Evolutionary conservation across 202 grass and related monocot genomes (phyloP).

Genomic region (Schoenoplectus triqueter): DNA sequence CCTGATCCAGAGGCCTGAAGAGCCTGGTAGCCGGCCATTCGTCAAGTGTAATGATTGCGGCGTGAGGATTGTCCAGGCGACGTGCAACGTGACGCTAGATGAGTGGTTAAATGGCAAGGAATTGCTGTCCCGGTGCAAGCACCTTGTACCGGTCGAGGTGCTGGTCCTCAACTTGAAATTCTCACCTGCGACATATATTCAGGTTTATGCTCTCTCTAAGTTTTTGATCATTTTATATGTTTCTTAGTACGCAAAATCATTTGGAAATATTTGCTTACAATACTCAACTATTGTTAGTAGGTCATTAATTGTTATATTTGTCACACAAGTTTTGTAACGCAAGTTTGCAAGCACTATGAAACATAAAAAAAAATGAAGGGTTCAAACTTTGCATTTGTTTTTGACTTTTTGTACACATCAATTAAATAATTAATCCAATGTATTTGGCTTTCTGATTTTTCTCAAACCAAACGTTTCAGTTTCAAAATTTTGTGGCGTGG

Average conservation of each 20-base stretch:
- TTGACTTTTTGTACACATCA: too few relatives aligned
- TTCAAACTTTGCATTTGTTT: too few relatives aligned
- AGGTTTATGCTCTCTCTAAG: constrained; percentile 46
- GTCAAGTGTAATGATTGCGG: constrained; percentile 97
- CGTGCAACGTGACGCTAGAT: constrained; percentile 51
- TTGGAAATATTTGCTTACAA: too few relatives aligned
- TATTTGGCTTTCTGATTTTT: too few relatives aligned
- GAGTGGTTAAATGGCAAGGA: constrained; percentile 62
- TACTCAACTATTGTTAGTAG: too few relatives aligned
- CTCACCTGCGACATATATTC: constrained; percentile 78
- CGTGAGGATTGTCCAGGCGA: constrained; percentile 82
- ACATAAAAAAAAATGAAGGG: too few relatives aligned
- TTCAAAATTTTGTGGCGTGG: too few relatives aligned
- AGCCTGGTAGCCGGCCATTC: constrained; percentile 38
- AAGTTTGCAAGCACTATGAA: too few relatives aligned
- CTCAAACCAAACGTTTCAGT: too few relatives aligned
- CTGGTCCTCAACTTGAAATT: constrained; percentile 82
- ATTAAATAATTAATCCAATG: too few relatives aligned
- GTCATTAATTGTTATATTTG: too few relatives aligned
- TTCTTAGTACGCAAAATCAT: not conserved
- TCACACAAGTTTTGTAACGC: too few relatives aligned
- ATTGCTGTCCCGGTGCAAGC: constrained; percentile 32
- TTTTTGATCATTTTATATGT: not conserved
- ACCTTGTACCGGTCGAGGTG: constrained; percentile 70
- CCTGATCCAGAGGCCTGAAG: constrained; percentile 56